A percentile compares a stretch with the other conserved stretches of the same genome.
Evolutionary conservation across 2,329 filamentous ascomycete genomes (phyloP).

Genomic region (Xylariomycetidae sp.): DNA sequence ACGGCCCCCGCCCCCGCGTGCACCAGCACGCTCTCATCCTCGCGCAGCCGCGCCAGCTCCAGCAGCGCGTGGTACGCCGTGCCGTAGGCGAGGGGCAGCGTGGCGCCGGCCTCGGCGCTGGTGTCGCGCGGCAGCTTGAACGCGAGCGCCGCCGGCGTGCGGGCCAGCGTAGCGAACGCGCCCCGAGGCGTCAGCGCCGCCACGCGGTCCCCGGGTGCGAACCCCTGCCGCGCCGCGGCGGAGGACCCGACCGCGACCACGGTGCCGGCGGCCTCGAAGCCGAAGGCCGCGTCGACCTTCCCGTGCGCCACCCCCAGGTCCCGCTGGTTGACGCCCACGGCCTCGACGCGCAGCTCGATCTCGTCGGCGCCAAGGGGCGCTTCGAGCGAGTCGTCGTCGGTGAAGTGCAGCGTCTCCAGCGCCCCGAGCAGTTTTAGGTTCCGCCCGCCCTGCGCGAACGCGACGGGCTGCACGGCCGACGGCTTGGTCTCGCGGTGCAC

Average conservation of each 20-base stretch:
- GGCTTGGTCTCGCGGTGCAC: constrained; percentile 37
- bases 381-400: constrained; percentile 20
- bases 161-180: constrained; percentile 21
- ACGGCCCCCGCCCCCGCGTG: constrained; percentile 24
- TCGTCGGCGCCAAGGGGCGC: constrained; percentile 26
- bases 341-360: constrained; percentile 26
- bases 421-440: constrained; percentile 22
- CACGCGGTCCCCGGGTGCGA: constrained; percentile 24
- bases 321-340: constrained; percentile 23
- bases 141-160: constrained; percentile 21
- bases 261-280: constrained; percentile 22
- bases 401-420: constrained; percentile 25
- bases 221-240: constrained; percentile 17
- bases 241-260: constrained; percentile 19
- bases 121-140: constrained; percentile 23
- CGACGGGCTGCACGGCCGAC: constrained; percentile 29
- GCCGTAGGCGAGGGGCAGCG: constrained; percentile 21
- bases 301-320: constrained; percentile 24
- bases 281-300: constrained; percentile 20
- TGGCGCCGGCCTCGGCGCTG: constrained; percentile 21
- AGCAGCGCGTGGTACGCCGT: constrained; percentile 23
- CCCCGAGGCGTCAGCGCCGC: constrained; percentile 34
- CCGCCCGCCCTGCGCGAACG: constrained; percentile 29
- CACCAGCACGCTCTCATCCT: constrained; percentile 22
- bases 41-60: constrained; percentile 19